A percentile compares a stretch with the other conserved stretches of the same genome.
phyloP scores from a whole-genome alignment of 768 basidiomycete species.

The Mycena galopus region DNA sequence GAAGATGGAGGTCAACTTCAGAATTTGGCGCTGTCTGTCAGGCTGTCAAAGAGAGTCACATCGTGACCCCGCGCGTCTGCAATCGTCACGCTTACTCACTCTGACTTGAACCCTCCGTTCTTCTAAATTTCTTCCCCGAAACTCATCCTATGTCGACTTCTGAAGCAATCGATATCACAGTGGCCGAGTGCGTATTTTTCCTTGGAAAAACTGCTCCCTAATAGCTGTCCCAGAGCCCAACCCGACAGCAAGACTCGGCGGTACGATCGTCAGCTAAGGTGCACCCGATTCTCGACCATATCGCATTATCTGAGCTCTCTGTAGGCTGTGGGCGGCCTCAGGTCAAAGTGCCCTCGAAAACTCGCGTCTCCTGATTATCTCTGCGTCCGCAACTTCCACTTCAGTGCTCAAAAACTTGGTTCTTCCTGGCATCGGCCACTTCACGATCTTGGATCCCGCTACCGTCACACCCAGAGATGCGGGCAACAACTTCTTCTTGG shows the following conservation, averaged over 20 bases:
- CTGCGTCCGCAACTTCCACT: constrained; percentile 86
- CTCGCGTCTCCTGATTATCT: constrained; percentile 84
- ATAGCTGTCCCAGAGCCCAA: constrained; percentile 43
- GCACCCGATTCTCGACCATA: constrained; percentile 35
- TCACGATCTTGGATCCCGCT: constrained; percentile 86
- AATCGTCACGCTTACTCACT: constrained; percentile 20
- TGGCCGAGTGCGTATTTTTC: constrained; percentile 14
- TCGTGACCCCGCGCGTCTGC: neutral
- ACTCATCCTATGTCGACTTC: constrained; percentile 22
- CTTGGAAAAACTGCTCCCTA: neutral
- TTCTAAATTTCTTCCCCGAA: too few relatives aligned
- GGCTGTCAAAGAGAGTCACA: too few relatives aligned
- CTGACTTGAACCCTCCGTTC: neutral
- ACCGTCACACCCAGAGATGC: constrained; percentile 80
- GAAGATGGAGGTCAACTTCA: too few relatives aligned
- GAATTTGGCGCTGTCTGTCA: too few relatives aligned
- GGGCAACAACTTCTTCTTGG: constrained; percentile 97
- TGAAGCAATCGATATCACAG: constrained; percentile 25
- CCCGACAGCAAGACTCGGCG: constrained; percentile 91
- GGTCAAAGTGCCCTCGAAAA: constrained; percentile 93
- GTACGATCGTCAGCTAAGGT: constrained; percentile 97
- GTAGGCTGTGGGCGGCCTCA: constrained; percentile 89
- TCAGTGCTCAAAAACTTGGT: constrained; percentile 97
- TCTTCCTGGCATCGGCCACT: constrained; percentile 95
- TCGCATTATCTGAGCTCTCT: neutral